phyloP scores from a whole-genome alignment of 129 eudicot species.

The Pittosporum tobira region DNA sequence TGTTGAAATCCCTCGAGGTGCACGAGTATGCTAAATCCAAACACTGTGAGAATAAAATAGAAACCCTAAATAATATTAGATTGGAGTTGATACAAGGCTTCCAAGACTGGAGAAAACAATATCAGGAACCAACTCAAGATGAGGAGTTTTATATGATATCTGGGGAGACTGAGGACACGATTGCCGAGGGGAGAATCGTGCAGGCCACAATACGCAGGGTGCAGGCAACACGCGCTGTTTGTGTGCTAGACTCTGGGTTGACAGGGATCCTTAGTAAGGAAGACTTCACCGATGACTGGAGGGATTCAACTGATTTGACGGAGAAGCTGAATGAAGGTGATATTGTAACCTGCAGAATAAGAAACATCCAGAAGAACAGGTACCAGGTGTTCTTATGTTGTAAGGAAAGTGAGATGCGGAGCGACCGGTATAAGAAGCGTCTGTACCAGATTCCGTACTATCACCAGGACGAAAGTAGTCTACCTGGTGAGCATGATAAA shows the following conservation, averaged over 20 bases:
- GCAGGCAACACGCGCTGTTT: conserved; percentile 57
- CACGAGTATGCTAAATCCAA: conserved; percentile 63
- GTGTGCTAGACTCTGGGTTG: conserved; percentile 77
- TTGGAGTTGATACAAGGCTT: conserved; percentile 66
- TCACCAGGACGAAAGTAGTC: conserved; percentile 48
- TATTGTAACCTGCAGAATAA: conserved; percentile 63
- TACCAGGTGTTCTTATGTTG: conserved; percentile 74
- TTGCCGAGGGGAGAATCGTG: conserved; percentile 76
- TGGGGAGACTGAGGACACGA: conserved; percentile 66
- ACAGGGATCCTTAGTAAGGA: conserved; percentile 65
- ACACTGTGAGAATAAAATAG: conserved; percentile 49
- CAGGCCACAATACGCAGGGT: conserved; percentile 82
- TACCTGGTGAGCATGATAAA: conserved; percentile 39
- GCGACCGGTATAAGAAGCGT: conserved; percentile 41
- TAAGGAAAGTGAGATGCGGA: conserved; percentile 72
- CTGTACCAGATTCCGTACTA: conserved; percentile 55
- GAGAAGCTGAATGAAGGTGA: conserved; percentile 81
- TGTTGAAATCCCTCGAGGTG: conserved; percentile 53
- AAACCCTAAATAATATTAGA: conserved; percentile 55
- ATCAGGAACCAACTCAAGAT: conserved; percentile 70
- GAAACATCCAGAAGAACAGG: conserved; percentile 60
- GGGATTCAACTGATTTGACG: conserved; percentile 48
- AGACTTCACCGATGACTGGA: conserved; percentile 64
- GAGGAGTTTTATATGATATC: conserved; percentile 84
- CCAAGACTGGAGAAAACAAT: conserved; percentile 67